These are phyloP conservation scores for Podosphaera aphanis DNA, from an alignment of 2,329 filamentous ascomycete genomes.

Conservation along the genomic window DNA sequence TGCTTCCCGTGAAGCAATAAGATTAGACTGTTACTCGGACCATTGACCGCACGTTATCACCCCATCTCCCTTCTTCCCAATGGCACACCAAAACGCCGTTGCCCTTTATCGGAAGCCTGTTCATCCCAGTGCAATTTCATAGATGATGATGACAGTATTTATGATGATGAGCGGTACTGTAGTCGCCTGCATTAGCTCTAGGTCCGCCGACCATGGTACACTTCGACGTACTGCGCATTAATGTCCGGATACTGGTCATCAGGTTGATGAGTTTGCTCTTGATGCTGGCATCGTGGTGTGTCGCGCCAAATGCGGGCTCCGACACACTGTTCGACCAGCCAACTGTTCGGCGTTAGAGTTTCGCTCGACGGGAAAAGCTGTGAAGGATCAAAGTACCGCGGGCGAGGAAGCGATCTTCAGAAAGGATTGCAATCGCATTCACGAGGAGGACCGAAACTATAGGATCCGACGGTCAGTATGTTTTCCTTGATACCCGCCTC, in stretches of 20 bases:
- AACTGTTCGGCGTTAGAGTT: constrained; percentile 25
- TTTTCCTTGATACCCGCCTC: no score
- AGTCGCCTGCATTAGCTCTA: neutral
- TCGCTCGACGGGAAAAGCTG: neutral
- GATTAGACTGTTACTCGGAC: no score
- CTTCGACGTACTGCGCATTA: constrained; percentile 62
- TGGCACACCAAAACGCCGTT: neutral
- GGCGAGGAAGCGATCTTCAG: constrained; percentile 77
- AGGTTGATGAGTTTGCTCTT: constrained; percentile 75
- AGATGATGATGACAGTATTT: constrained; percentile 63
- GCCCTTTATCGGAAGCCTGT: no score
- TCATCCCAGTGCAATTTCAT: constrained; percentile 53
- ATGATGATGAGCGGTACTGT: constrained; percentile 65
- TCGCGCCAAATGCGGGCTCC: constrained; percentile 57
- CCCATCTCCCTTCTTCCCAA: no score
- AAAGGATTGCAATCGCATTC: constrained; percentile 83
- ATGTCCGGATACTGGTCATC: constrained; percentile 69
- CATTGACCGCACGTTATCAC: no score
- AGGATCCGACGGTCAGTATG: neutral
- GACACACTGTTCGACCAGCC: constrained; percentile 48
- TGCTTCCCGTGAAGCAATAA: no score
- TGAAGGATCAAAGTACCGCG: constrained; percentile 31
- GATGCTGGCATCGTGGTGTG: constrained; percentile 45
- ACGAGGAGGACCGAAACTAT: constrained; percentile 64
- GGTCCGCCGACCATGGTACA: neutral